These are phyloP conservation scores for Yamadazyma sp. DNA, from an alignment of 805 yeast species.

Conservation along the genomic window DNA sequence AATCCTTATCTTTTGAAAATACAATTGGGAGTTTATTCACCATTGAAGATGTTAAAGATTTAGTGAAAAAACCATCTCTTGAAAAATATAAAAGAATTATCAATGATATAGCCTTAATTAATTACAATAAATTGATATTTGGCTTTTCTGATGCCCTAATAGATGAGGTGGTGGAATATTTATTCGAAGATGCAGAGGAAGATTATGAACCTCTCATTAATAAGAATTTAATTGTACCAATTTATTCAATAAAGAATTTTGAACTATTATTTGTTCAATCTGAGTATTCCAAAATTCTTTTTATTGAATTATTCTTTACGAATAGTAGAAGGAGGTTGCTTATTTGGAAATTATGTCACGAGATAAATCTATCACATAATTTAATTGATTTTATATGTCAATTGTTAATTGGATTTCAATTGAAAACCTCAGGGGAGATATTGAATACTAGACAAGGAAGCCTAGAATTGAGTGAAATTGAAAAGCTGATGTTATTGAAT, in stretches of 20 bases:
- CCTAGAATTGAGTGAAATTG: conserved; percentile 56
- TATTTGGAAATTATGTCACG: conserved; percentile 66
- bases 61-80: not conserved
- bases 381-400: conserved; percentile 64
- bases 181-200: conserved; percentile 5
- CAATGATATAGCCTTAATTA: not conserved
- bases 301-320: conserved; percentile 73
- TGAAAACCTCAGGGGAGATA: conserved; percentile 33
- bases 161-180: not conserved
- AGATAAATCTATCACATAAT: conserved; percentile 49
- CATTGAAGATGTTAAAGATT: not conserved
- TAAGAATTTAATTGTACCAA: conserved; percentile 28
- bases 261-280: conserved; percentile 55
- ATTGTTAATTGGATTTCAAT: conserved; percentile 47
- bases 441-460: too few relatives aligned
- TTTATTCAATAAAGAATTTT: conserved; percentile 38
- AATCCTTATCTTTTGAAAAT: not conserved
- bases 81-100: not conserved
- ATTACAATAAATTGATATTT: not conserved
- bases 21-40: not conserved
- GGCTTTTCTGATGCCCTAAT: not conserved
- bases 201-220: conserved; percentile 6
- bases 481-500: conserved; percentile 64
- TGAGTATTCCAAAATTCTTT: conserved; percentile 48
- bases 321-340: conserved; percentile 59